phyloP scores from a whole-genome alignment of 495 filamentous ascomycete species.

The Tuber umbilicatum region DNA sequence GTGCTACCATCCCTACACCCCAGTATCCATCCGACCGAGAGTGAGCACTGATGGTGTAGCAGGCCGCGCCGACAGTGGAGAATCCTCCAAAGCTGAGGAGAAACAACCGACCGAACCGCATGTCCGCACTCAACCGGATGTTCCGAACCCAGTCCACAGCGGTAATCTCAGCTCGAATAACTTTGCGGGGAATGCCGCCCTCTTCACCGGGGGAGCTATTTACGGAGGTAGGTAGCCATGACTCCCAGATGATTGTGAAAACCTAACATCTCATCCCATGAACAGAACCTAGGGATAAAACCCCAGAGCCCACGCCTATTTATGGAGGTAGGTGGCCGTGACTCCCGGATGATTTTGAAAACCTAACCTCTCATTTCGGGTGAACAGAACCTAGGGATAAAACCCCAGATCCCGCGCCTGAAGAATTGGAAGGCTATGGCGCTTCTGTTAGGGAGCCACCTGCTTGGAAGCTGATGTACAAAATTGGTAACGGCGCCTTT shows the following conservation, averaged over 20 bases:
- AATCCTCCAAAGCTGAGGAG: background rate
- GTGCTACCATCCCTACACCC: background rate
- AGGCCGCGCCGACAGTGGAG: background rate
- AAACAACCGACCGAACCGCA: background rate
- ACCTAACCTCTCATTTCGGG: background rate
- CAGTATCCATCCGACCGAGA: background rate
- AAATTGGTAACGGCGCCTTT: background rate
- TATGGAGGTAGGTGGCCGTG: background rate
- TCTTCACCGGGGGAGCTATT: background rate
- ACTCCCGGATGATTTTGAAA: background rate
- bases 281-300: background rate
- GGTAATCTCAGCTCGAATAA: no score
- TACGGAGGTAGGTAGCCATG: background rate
- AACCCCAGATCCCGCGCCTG: background rate
- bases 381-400: background rate
- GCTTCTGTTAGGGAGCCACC: background rate
- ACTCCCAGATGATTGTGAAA: background rate
- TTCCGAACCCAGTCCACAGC: background rate
- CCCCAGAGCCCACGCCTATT: background rate
- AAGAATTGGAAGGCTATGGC: background rate
- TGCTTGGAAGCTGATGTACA: background rate
- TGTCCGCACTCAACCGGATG: background rate
- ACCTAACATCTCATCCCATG: background rate
- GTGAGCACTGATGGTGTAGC: background rate
- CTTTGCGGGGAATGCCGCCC: background rate